phyloP scores from a whole-genome alignment of 768 basidiomycete species.

The Collybia sp. region DNA sequence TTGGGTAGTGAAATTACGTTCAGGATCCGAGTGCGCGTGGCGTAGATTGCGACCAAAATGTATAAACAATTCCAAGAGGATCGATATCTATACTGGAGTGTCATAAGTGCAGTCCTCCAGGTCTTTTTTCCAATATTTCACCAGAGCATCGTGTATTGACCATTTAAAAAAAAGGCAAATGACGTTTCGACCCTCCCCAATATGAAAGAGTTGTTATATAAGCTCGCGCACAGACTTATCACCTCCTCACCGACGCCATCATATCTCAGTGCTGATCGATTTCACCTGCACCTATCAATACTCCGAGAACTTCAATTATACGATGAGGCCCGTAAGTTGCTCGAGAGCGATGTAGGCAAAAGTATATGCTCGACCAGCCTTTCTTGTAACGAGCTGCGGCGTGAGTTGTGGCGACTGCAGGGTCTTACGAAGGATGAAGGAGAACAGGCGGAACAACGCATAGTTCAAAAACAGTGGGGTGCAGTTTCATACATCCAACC shows the following conservation, averaged over 20 bases:
- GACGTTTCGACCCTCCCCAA: constrained; percentile 55
- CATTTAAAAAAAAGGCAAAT: constrained; percentile 65
- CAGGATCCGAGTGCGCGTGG: constrained; percentile 1
- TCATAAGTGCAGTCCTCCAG: constrained; percentile 78
- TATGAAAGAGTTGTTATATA: constrained; percentile 67
- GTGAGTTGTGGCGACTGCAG: constrained; percentile 60
- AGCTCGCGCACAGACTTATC: constrained; percentile 74
- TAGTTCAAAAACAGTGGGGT: constrained; percentile 55
- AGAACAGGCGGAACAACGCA: constrained; percentile 51
- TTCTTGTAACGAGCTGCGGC: constrained; percentile 69
- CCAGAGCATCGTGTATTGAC: neutral
- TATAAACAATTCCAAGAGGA: constrained; percentile 82
- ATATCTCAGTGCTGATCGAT: constrained; percentile 66
- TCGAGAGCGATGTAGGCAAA: constrained; percentile 66
- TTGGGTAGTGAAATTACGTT: neutral
- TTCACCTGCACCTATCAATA: constrained; percentile 70
- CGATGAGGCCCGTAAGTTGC: constrained; percentile 65
- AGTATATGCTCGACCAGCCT: constrained; percentile 67
- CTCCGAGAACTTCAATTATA: constrained; percentile 63
- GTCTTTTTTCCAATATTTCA: constrained; percentile 25
- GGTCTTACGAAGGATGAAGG: constrained; percentile 60
- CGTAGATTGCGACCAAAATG: constrained; percentile 74
- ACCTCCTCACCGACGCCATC: constrained; percentile 59
- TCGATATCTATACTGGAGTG: constrained; percentile 79
- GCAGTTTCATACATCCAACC: neutral